Evolutionary conservation across 306 rosid species (phyloP).

Genomic region (Medicago lupulina): DNA sequence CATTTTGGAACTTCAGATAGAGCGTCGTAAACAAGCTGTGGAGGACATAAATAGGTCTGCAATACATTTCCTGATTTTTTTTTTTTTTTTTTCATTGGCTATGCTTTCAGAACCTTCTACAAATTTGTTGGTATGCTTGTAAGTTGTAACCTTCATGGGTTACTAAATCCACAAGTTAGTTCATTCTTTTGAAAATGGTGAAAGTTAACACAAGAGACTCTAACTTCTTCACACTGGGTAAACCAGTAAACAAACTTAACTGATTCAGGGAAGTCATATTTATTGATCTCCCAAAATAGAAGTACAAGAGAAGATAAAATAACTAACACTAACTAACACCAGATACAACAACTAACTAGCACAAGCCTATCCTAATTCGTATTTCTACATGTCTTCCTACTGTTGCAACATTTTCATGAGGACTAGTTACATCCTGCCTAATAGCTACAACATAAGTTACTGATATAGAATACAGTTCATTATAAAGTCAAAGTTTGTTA

Average conservation of each 20-base stretch:
- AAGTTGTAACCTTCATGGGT: background rate
- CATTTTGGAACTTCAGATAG: constrained; percentile 87
- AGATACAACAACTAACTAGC: too few relatives aligned
- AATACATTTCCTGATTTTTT: constrained; percentile 10
- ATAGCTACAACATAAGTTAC: too few relatives aligned
- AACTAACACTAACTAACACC: too few relatives aligned
- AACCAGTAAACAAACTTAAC: background rate
- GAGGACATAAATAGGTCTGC: constrained; percentile 90
- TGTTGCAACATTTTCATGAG: background rate
- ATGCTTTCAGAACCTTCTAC: constrained; percentile 12
- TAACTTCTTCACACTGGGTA: background rate
- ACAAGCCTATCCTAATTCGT: too few relatives aligned
- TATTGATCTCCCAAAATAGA: background rate
- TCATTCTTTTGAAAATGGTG: constrained; percentile 21
- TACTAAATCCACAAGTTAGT: background rate
- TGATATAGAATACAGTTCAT: too few relatives aligned
- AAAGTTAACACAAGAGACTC: background rate
- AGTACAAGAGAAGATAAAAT: constrained; percentile 13
- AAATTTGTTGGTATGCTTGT: background rate
- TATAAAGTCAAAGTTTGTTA: too few relatives aligned
- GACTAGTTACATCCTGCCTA: background rate
- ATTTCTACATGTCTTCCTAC: background rate
- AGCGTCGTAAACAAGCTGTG: constrained; percentile 85
- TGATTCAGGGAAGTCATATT: background rate
- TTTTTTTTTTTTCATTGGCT: constrained; percentile 15